These are phyloP conservation scores for Naganishia sp. DNA, from an alignment of 1,284 basidiomycete species.

Conservation along the genomic window DNA sequence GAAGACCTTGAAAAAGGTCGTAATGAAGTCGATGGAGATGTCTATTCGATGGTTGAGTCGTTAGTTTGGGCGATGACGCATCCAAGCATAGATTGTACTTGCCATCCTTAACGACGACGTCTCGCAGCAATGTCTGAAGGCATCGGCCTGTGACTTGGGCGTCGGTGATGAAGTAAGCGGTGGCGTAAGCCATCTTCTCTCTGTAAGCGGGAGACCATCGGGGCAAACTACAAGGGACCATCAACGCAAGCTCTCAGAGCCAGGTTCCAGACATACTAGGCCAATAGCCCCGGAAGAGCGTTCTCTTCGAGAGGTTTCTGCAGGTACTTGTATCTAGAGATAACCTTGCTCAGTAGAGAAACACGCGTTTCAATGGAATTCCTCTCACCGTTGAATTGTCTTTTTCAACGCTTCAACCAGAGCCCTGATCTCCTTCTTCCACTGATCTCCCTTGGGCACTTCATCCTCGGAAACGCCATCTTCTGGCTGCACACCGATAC, in stretches of 20 bases:
- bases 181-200: slow-evolving; percentile 78
- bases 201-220: slow-evolving; percentile 74
- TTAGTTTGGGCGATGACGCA: slow-evolving; percentile 1
- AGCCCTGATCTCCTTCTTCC: slow-evolving; percentile 67
- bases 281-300: slow-evolving; percentile 78
- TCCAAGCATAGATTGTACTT: background rate
- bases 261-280: slow-evolving; percentile 59
- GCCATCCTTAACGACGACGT: slow-evolving; percentile 94
- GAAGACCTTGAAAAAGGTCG: slow-evolving; percentile 76
- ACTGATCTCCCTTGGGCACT: slow-evolving; percentile 37
- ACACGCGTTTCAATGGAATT: too few relatives aligned
- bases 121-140: slow-evolving; percentile 80
- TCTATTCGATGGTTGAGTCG: slow-evolving; percentile 56
- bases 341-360: background rate
- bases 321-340: slow-evolving; percentile 88
- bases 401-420: slow-evolving; percentile 92
- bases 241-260: background rate
- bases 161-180: slow-evolving; percentile 78
- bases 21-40: slow-evolving; percentile 73
- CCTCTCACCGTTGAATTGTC: slow-evolving; percentile 79
- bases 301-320: slow-evolving; percentile 90
- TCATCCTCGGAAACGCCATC: slow-evolving; percentile 35
- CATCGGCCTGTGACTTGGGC: slow-evolving; percentile 75
- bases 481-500: slow-evolving; percentile 41
- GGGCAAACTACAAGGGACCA: slow-evolving; percentile 59